Conservation (phyloP, 495 filamentous ascomycete genomes). For the Penicillium lividum region DNA sequence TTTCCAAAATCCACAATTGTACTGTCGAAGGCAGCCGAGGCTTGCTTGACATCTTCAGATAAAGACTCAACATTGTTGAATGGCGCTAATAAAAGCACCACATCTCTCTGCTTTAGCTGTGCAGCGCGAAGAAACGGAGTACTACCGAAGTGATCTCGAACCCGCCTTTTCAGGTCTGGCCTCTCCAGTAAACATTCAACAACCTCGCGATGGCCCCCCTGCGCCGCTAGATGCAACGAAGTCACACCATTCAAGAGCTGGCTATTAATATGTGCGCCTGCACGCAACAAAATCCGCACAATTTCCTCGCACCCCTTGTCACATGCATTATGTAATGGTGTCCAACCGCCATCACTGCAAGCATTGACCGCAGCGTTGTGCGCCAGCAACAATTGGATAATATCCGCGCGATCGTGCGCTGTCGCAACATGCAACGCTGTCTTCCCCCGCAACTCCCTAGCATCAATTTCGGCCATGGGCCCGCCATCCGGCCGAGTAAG, state of each 20-base stretch:
- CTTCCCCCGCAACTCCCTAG: conserved; percentile 58
- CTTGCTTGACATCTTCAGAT: conserved; percentile 54
- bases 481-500: conserved; percentile 42
- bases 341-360: conserved; percentile 63
- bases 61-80: conserved; percentile 53
- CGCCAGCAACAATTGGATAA: conserved; percentile 55
- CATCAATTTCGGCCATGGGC: conserved; percentile 49
- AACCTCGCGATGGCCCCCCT: conserved; percentile 58
- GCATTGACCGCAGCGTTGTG: conserved; percentile 56
- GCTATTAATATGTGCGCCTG: conserved; percentile 57
- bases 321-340: conserved; percentile 64
- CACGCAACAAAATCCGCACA: conserved; percentile 49
- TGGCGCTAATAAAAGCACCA: conserved; percentile 58
- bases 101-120: conserved; percentile 57
- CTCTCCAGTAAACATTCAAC: conserved; percentile 54
- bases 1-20: conserved; percentile 71
- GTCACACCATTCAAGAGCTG: conserved; percentile 59
- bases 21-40: conserved; percentile 63
- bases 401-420: conserved; percentile 52
- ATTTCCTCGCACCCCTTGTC: conserved; percentile 54
- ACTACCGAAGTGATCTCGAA: conserved; percentile 62
- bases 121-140: conserved; percentile 62
- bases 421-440: conserved; percentile 62
- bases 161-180: conserved; percentile 45
- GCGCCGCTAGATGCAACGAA: conserved; percentile 63